Evolutionary conservation across 805 yeast genomes (phyloP).

Genomic region (Metschnikowia gelsemii): DNA sequence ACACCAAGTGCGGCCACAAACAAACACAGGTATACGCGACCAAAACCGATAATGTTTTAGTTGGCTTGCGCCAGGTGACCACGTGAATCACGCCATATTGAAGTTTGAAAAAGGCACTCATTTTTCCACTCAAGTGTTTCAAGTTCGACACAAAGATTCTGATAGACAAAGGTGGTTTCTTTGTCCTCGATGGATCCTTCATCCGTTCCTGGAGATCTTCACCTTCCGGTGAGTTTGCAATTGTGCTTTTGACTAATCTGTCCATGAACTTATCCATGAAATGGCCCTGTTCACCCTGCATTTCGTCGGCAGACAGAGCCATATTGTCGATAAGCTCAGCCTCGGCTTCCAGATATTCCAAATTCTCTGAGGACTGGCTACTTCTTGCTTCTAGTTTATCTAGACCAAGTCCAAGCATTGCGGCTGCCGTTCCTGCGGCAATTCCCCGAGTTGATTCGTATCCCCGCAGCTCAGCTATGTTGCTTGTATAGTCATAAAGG

Average conservation of each 20-base stretch:
- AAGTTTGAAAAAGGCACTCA: conserved; percentile 55
- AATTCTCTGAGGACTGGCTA: neutral
- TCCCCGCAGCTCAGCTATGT: conserved; percentile 26
- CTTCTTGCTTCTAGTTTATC: conserved; percentile 19
- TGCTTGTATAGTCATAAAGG: conserved; percentile 26
- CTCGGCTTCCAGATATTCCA: conserved; percentile 29
- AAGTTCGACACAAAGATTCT: conserved; percentile 56
- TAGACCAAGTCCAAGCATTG: conserved; percentile 33
- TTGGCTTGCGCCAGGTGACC: conserved; percentile 73
- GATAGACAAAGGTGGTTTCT: conserved; percentile 57
- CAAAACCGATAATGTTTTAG: conserved; percentile 61
- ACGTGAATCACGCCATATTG: conserved; percentile 63
- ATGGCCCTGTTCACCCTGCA: conserved; percentile 33
- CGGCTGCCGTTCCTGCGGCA: conserved; percentile 40
- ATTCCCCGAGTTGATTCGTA: conserved; percentile 30
- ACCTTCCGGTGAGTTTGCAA: conserved; percentile 50
- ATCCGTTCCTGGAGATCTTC: conserved; percentile 42
- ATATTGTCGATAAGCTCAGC: conserved; percentile 27
- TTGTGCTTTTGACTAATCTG: conserved; percentile 48
- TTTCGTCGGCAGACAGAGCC: conserved; percentile 33
- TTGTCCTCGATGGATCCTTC: conserved; percentile 44
- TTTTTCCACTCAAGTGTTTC: conserved; percentile 52
- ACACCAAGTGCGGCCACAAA: conserved; percentile 65
- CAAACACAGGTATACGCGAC: conserved; percentile 65
- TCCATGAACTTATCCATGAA: conserved; percentile 61